Conservation (phyloP, 2,329 filamentous ascomycete genomes). For the Alternaria hordeiaustralica region DNA sequence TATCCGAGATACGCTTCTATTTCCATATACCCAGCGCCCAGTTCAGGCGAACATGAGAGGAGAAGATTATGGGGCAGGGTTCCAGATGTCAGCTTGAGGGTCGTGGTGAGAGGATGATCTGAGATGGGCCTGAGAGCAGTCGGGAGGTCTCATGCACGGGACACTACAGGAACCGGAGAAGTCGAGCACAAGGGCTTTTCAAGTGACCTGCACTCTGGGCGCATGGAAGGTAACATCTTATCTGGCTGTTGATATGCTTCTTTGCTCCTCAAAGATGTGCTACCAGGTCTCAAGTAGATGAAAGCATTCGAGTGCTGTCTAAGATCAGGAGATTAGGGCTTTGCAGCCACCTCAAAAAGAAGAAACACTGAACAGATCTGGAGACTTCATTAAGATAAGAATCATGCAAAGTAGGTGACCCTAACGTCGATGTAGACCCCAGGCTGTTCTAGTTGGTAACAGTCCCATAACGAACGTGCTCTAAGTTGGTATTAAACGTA, state of each 20-base stretch:
- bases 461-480: neutral
- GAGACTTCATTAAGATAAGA: too few relatives aligned
- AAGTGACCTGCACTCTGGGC: accelerated
- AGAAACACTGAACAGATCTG: too few relatives aligned
- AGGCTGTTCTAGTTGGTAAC: neutral
- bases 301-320: too few relatives aligned
- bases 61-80: accelerated
- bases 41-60: accelerated
- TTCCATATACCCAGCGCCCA: neutral
- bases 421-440: neutral
- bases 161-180: neutral
- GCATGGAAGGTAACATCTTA: accelerated
- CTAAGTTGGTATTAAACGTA: conserved; percentile 8
- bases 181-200: neutral
- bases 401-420: neutral
- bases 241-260: neutral
- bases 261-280: too few relatives aligned
- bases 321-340: too few relatives aligned
- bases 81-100: neutral
- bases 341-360: too few relatives aligned
- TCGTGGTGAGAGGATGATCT: neutral
- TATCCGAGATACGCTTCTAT: neutral
- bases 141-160: neutral
- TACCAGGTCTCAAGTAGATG: too few relatives aligned
- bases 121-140: neutral